Evolutionary conservation across 805 yeast genomes (phyloP).

Genomic region (Myxozyma udenii): DNA sequence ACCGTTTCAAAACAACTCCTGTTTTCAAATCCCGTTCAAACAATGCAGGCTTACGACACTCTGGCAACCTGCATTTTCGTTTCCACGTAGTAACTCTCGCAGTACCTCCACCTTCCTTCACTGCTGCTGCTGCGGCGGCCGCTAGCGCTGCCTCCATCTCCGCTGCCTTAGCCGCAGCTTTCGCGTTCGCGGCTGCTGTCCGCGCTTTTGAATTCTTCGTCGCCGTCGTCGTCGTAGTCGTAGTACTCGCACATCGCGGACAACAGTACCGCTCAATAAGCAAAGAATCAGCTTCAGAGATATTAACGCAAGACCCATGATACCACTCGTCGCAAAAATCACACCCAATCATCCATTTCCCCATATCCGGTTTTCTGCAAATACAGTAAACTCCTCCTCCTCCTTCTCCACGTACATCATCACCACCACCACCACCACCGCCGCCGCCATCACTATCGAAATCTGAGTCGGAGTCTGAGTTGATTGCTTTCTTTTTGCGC

Average conservation of each 20-base stretch:
- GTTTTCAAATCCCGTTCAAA: slow-evolving; percentile 1
- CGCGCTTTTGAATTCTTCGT: too few relatives aligned
- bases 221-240: too few relatives aligned
- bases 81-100: slow-evolving; percentile 62
- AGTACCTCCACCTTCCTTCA: slow-evolving; percentile 40
- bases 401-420: too few relatives aligned
- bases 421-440: too few relatives aligned
- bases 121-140: background rate
- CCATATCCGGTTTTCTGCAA: slow-evolving; percentile 75
- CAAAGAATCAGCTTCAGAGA: slow-evolving; percentile 50
- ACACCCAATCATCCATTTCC: slow-evolving; percentile 87
- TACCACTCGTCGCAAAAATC: slow-evolving; percentile 96
- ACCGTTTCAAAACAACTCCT: slow-evolving; percentile 35
- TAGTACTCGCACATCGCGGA: slow-evolving; percentile 58
- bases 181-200: background rate
- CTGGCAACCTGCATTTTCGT: slow-evolving; percentile 62
- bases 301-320: slow-evolving; percentile 73
- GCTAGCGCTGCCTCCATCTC: background rate
- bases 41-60: slow-evolving; percentile 54
- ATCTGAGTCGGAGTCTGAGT: too few relatives aligned
- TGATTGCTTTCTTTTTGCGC: too few relatives aligned
- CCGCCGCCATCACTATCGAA: too few relatives aligned
- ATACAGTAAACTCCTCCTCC: slow-evolving; percentile 50
- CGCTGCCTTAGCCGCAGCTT: background rate
- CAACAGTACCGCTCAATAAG: slow-evolving; percentile 68